phyloP scores from a whole-genome alignment of 306 rosid species.

The Sicyos edulis region DNA sequence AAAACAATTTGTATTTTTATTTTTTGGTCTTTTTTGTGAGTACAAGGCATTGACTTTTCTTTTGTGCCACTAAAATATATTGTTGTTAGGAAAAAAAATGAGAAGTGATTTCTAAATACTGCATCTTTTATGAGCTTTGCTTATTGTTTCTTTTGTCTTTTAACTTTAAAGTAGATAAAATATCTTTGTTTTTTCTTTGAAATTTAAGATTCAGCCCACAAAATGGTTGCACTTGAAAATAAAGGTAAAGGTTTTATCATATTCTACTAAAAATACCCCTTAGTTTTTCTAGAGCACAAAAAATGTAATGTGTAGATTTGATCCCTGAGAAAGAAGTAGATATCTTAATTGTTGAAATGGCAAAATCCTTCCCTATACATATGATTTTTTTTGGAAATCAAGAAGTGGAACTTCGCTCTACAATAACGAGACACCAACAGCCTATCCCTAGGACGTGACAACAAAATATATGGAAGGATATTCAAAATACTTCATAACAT shows the following conservation, averaged over 20 bases:
- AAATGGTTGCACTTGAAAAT: background rate
- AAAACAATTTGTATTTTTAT: background rate
- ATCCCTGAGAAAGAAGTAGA: too few species aligned
- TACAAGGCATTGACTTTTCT: background rate
- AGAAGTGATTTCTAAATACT: background rate
- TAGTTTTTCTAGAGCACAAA: background rate
- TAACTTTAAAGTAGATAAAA: too few species aligned
- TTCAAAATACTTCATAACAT: background rate
- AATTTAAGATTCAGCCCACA: background rate
- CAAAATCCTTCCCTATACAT: too few species aligned
- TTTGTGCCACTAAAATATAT: background rate
- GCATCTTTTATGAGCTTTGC: background rate
- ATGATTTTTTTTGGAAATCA: too few species aligned
- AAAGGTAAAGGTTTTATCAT: background rate
- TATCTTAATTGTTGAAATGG: too few species aligned
- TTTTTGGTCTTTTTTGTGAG: background rate
- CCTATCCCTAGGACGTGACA: too few species aligned
- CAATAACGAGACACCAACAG: too few species aligned
- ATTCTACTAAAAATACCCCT: background rate
- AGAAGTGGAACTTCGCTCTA: too few species aligned
- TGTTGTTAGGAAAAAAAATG: background rate
- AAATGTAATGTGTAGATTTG: background rate
- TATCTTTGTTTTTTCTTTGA: too few species aligned
- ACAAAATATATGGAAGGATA: too few species aligned
- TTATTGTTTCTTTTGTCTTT: background rate